A percentile compares a stretch with the other conserved stretches of the same genome.
phyloP scores from a whole-genome alignment of 139 green algal genomes.

The Volvox africanus region DNA sequence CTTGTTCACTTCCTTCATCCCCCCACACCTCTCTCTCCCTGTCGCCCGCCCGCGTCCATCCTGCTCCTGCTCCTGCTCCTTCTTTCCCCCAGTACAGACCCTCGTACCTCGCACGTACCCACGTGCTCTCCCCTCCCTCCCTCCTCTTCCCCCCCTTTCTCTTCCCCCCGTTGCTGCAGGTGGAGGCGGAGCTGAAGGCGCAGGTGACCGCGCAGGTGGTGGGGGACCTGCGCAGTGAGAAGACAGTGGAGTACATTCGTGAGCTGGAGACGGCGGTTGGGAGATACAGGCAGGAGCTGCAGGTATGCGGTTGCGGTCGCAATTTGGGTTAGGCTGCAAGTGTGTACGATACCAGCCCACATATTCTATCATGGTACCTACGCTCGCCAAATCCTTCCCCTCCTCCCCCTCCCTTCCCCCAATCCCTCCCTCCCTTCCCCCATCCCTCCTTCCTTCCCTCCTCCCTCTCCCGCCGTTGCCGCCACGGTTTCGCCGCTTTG shows the following conservation, averaged over 20 bases:
- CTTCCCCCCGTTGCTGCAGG: not conserved
- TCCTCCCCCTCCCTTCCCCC: not conserved
- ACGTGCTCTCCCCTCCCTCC: not conserved
- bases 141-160: not conserved
- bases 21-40: no score
- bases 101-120: no score
- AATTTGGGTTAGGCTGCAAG: no score
- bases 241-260: conserved; percentile 66
- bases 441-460: not conserved
- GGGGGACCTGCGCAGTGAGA: conserved; percentile 48
- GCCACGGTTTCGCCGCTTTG: not conserved
- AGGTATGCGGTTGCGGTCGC: conserved; percentile 29
- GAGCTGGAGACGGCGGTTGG: conserved; percentile 54
- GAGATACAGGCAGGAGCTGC: conserved; percentile 40
- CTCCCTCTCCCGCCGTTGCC: not conserved
- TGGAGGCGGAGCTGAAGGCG: conserved; percentile 51
- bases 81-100: no score
- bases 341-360: no score
- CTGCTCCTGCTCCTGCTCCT: no score
- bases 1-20: no score
- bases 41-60: no score
- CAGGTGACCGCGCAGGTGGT: conserved; percentile 54
- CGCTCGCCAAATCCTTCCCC: not conserved
- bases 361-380: not conserved
- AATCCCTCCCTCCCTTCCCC: not conserved